These are phyloP conservation scores for Chrysoporthe austroafricana DNA, from an alignment of 2,329 filamentous ascomycete species.

Conservation along the genomic window DNA sequence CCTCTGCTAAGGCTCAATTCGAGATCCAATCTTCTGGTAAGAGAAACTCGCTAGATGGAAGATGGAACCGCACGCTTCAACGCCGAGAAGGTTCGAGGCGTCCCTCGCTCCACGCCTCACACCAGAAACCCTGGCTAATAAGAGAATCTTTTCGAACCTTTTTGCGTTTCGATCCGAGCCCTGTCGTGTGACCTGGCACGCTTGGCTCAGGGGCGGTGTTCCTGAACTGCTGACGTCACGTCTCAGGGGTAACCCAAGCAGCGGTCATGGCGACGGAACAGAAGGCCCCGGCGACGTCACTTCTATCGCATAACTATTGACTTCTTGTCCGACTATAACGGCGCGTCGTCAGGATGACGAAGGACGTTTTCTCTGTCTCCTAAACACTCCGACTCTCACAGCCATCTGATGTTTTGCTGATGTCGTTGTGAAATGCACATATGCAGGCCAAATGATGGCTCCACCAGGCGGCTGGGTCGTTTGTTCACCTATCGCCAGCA, in stretches of 20 bases:
- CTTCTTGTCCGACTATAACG: neutral
- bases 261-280: neutral
- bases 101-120: neutral
- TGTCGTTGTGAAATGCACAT: neutral
- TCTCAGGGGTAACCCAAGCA: neutral
- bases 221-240: conserved; percentile 17
- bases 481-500: neutral
- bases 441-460: neutral
- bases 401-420: neutral
- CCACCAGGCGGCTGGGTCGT: neutral
- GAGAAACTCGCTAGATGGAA: too few relatives aligned
- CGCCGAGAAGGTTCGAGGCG: neutral
- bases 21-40: neutral
- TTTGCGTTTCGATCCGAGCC: too few relatives aligned
- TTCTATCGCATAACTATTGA: neutral
- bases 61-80: too few relatives aligned
- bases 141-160: too few relatives aligned
- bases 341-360: neutral
- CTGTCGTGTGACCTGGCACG: neutral
- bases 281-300: neutral
- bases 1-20: too few relatives aligned
- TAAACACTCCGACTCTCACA: neutral
- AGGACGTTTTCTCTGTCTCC: neutral
- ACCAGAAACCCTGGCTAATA: neutral
- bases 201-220: neutral